Evolutionary conservation across 306 rosid genomes (phyloP).

Genomic region (Quercus alba): DNA sequence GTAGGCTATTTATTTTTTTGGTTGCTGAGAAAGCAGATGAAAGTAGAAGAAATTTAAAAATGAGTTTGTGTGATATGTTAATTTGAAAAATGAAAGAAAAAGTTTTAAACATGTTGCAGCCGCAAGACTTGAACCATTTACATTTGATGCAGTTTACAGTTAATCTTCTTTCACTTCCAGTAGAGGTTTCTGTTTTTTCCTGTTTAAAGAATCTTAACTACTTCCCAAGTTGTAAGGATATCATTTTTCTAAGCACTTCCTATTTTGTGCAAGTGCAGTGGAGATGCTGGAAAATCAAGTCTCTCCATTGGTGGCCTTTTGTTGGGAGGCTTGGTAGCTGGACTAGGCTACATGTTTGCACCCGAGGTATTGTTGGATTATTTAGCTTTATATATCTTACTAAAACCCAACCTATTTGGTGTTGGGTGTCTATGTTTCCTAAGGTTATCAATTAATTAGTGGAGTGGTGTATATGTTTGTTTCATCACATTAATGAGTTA

Average conservation of each 20-base stretch:
- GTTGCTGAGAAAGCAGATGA: too few relatives aligned
- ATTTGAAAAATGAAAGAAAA: too few relatives aligned
- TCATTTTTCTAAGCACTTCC: neutral
- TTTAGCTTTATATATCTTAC: neutral
- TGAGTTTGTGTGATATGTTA: too few relatives aligned
- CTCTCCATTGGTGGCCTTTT: conserved; percentile 56
- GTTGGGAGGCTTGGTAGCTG: too few relatives aligned
- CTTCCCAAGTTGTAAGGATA: neutral
- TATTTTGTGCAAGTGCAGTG: conserved; percentile 29
- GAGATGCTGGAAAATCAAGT: conserved; percentile 34
- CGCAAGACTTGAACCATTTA: neutral
- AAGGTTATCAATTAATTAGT: neutral
- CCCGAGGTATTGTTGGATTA: conserved; percentile 48
- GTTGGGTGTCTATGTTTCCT: neutral
- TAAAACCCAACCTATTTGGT: neutral
- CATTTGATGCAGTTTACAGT: neutral
- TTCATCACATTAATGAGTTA: too few relatives aligned
- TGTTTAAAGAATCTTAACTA: too few relatives aligned
- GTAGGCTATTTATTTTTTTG: too few relatives aligned
- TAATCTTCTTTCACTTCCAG: neutral
- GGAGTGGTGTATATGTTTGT: too few relatives aligned
- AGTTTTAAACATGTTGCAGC: too few relatives aligned
- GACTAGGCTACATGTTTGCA: conserved; percentile 58
- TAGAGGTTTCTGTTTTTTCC: neutral
- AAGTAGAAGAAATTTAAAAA: too few relatives aligned